A percentile compares a stretch with the other conserved stretches of the same genome.
Evolutionary conservation across 768 basidiomycete genomes (phyloP).

Genomic region (Kwoniella mangroviensis): DNA sequence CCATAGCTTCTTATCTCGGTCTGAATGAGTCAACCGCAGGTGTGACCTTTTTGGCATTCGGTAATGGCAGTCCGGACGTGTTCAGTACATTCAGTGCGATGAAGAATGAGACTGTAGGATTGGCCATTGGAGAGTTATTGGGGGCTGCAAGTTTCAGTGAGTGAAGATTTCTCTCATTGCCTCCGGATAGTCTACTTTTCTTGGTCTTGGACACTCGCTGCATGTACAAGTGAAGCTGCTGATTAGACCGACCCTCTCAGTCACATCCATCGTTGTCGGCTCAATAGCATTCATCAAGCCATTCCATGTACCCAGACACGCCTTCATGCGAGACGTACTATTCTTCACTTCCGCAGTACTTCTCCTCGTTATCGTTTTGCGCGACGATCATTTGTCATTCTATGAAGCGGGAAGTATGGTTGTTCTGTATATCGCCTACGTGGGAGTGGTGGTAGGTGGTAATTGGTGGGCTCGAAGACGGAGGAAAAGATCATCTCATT

Average conservation of each 20-base stretch:
- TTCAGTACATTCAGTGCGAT: slow-evolving; percentile 96
- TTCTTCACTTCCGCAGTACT: slow-evolving; percentile 86
- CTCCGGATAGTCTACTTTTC: too few relatives aligned
- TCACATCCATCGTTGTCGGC: slow-evolving; percentile 93
- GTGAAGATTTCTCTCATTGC: slow-evolving; percentile 14
- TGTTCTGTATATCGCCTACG: slow-evolving; percentile 76
- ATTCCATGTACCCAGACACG: slow-evolving; percentile 76
- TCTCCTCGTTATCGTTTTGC: slow-evolving; percentile 76
- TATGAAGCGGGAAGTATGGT: slow-evolving; percentile 79
- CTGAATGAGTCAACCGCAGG: slow-evolving; percentile 93
- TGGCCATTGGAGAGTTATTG: slow-evolving; percentile 92
- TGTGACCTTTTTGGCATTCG: slow-evolving; percentile 94
- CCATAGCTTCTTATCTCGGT: slow-evolving; percentile 81
- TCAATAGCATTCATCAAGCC: slow-evolving; percentile 98
- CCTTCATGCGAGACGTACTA: slow-evolving; percentile 90
- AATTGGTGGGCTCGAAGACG: slow-evolving; percentile 73
- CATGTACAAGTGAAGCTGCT: too few relatives aligned
- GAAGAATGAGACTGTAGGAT: slow-evolving; percentile 76
- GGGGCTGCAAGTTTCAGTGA: slow-evolving; percentile 87
- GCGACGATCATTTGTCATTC: slow-evolving; percentile 71
- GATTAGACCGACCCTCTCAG: slow-evolving; percentile 11
- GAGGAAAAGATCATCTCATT: slow-evolving; percentile 60
- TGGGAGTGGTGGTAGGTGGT: slow-evolving; percentile 71
- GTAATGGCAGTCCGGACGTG: slow-evolving; percentile 94
- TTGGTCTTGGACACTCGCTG: too few relatives aligned